These are phyloP conservation scores for Trypanosoma cruzi DNA, from an alignment of 208 protist genomes.

Conservation along the genomic window DNA sequence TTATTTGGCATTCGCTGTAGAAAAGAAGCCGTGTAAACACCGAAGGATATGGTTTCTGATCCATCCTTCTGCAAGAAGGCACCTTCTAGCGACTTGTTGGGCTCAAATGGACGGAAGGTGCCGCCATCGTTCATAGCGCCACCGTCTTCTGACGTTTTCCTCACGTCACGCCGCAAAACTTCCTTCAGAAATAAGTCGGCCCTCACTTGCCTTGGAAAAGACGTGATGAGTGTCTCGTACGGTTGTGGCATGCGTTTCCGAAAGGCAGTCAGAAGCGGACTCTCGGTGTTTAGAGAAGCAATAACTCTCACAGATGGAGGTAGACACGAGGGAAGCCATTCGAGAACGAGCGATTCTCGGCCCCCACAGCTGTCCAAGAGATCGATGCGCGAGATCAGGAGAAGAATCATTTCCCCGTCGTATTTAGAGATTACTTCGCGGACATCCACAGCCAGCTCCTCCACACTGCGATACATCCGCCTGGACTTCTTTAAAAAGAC, in stretches of 20 bases:
- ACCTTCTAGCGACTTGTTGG: conserved; percentile 52
- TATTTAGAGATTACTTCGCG: conserved; percentile 52
- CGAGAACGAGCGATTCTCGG: conserved; percentile 34
- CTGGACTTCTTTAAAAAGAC: conserved; percentile 32
- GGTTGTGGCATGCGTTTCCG: conserved; percentile 78
- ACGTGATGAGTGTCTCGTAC: conserved; percentile 72
- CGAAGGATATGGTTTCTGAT: conserved; percentile 53
- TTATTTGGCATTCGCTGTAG: conserved; percentile 36
- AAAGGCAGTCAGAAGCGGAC: conserved; percentile 61
- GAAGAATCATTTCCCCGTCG: conserved; percentile 43
- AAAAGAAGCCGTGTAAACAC: conserved; percentile 54
- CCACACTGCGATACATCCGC: conserved; percentile 42
- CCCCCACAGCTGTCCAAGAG: conserved; percentile 60
- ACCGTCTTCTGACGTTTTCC: conserved; percentile 17
- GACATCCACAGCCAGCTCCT: conserved; percentile 46
- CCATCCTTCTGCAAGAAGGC: conserved; percentile 77
- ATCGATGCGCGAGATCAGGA: conserved; percentile 67
- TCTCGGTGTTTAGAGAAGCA: conserved; percentile 66
- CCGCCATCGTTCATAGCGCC: conserved; percentile 1
- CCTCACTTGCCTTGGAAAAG: conserved; percentile 49
- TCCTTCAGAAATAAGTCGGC: conserved; percentile 45
- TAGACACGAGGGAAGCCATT: conserved; percentile 77
- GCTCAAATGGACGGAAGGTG: not conserved
- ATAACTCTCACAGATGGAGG: conserved; percentile 56
- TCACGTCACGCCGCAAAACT: conserved; percentile 36